Conservation (phyloP, 257 asterid genomes). For the Scutellaria baicalensis region DNA sequence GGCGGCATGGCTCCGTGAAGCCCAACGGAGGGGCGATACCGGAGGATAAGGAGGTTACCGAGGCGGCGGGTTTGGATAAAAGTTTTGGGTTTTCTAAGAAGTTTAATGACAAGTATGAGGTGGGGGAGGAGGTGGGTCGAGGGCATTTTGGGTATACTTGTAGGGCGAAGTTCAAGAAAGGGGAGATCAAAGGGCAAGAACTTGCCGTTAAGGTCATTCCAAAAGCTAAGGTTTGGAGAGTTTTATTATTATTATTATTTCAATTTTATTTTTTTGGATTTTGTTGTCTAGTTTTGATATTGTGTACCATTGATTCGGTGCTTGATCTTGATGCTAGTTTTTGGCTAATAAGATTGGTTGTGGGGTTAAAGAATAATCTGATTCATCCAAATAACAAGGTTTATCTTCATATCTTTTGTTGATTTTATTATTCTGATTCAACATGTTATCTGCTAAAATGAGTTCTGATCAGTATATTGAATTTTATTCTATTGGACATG, state of each 20-base stretch:
- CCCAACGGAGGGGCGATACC: slow-evolving; percentile 60
- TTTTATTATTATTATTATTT: too few relatives aligned
- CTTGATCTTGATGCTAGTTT: slow-evolving; percentile 10
- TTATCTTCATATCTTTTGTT: background rate
- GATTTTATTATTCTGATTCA: background rate
- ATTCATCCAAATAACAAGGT: background rate
- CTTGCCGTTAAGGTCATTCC: slow-evolving; percentile 91
- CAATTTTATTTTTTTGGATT: too few relatives aligned
- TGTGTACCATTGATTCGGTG: background rate
- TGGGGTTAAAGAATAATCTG: slow-evolving; percentile 18
- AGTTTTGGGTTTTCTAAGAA: slow-evolving; percentile 75
- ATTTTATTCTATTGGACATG: background rate
- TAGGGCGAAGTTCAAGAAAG: slow-evolving; percentile 77
- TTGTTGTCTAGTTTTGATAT: background rate
- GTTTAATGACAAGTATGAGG: slow-evolving; percentile 65
- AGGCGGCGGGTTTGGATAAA: slow-evolving; percentile 50
- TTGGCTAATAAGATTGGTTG: background rate
- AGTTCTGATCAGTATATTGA: background rate
- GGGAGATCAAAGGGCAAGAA: slow-evolving; percentile 75
- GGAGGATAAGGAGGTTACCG: slow-evolving; percentile 56
- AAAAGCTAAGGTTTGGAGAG: slow-evolving; percentile 64
- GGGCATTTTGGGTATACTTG: slow-evolving; percentile 95
- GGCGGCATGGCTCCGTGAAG: slow-evolving; percentile 82
- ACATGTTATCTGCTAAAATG: background rate
- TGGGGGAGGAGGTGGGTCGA: slow-evolving; percentile 89